Conservation (phyloP, 352 stramenopile genomes). For the Phytophthora sp. region DNA sequence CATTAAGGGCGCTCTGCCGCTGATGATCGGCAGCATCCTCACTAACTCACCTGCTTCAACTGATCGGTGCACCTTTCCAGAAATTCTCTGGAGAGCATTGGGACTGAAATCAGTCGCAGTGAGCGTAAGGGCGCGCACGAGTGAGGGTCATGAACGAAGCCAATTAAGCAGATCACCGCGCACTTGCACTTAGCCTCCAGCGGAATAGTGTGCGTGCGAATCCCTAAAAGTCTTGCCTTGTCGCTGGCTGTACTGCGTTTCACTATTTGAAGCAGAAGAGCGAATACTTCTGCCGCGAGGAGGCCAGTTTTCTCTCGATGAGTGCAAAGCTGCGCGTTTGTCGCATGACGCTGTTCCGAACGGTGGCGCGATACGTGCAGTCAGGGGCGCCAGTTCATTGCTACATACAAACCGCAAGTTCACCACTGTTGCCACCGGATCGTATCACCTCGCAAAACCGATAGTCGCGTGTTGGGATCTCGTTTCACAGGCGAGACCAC, state of each 20-base stretch:
- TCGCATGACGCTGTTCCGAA: conserved; percentile 19
- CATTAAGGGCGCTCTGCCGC: no score
- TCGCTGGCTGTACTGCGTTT: not conserved
- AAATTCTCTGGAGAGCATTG: no score
- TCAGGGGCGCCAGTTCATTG: not conserved
- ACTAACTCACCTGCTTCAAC: no score
- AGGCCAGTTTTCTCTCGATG: conserved; percentile 32
- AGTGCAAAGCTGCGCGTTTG: conserved; percentile 13
- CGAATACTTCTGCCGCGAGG: conserved; percentile 3
- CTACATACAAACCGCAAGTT: conserved; percentile 2
- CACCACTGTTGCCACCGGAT: not conserved
- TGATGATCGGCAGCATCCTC: no score
- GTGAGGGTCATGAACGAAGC: no score
- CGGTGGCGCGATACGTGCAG: not conserved
- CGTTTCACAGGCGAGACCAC: conserved; percentile 28
- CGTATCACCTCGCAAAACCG: not conserved
- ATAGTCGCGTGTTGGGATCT: conserved; percentile 19
- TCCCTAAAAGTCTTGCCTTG: conserved; percentile 13
- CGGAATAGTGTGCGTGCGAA: no score
- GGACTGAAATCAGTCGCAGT: no score
- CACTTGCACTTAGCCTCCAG: not conserved
- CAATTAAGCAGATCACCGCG: conserved; percentile 4
- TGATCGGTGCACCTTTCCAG: no score
- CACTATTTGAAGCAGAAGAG: not conserved
- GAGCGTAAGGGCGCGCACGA: no score